Evolutionary conservation across 768 basidiomycete genomes (phyloP).

Genomic region (Mycena leptocephala): DNA sequence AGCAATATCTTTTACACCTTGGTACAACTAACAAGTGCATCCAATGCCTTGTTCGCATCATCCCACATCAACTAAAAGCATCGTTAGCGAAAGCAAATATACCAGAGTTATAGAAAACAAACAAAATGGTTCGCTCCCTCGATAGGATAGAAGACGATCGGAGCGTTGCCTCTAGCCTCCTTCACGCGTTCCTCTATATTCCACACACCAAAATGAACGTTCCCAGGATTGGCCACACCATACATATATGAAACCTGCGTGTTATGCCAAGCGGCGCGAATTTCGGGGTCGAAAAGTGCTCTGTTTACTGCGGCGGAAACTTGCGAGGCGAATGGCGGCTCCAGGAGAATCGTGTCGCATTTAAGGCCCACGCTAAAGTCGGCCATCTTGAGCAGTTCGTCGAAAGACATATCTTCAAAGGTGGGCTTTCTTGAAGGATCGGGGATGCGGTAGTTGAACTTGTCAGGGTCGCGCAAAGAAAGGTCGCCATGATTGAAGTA

Average conservation of each 20-base stretch:
- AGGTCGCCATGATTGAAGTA: slow-evolving; percentile 30
- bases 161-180: background rate
- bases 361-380: slow-evolving; percentile 1
- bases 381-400: background rate
- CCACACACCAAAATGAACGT: background rate
- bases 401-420: background rate
- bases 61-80: too few relatives aligned
- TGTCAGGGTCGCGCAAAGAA: background rate
- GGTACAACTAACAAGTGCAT: background rate
- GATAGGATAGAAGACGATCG: slow-evolving; percentile 3
- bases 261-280: background rate
- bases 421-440: background rate
- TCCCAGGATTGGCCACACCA: background rate
- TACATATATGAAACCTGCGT: background rate
- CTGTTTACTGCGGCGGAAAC: background rate
- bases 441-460: slow-evolving; percentile 7
- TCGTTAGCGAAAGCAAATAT: too few relatives aligned
- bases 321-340: background rate
- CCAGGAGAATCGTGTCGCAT: slow-evolving; percentile 15
- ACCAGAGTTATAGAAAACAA: background rate
- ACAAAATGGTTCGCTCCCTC: slow-evolving; percentile 24
- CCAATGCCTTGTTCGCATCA: background rate
- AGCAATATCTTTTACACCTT: too few relatives aligned
- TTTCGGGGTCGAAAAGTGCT: slow-evolving; percentile 2
- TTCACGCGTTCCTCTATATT: background rate